Percentiles rank a stretch among this genome's conserved stretches.
phyloP scores from a whole-genome alignment of 176 grass and related monocot species.

The Oryza longistaminata region DNA sequence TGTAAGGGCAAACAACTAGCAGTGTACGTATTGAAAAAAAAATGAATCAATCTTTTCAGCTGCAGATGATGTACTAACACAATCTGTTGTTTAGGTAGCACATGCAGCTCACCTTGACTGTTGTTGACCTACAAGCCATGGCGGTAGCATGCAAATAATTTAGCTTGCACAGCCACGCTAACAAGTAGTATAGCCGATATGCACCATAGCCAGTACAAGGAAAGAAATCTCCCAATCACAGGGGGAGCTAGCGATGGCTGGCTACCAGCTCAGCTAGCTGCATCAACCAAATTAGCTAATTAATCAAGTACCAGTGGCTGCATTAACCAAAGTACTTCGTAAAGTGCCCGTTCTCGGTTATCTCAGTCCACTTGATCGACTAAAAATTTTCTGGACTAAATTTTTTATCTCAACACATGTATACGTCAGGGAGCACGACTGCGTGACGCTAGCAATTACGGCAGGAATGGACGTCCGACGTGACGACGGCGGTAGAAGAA shows the following conservation, averaged over 20 bases:
- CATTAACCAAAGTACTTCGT: neutral
- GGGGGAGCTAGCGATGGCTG: neutral
- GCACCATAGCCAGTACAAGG: too few species aligned
- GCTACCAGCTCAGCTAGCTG: neutral
- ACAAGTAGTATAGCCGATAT: neutral
- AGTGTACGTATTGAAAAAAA: neutral
- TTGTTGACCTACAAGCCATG: neutral
- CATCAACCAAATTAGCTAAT: neutral
- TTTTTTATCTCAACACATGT: neutral
- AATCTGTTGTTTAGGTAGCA: neutral
- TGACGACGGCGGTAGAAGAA: neutral
- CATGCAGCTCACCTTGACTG: neutral
- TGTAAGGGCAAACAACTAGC: neutral
- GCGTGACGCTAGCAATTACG: conserved; percentile 15
- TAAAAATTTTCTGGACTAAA: too few species aligned
- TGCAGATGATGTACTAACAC: neutral
- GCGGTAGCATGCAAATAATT: neutral
- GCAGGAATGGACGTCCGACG: neutral
- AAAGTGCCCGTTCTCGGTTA: neutral
- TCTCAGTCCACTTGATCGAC: neutral
- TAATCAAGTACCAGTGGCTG: neutral
- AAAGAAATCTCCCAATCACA: too few species aligned
- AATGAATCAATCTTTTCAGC: neutral
- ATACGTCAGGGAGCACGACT: conserved; percentile 15
- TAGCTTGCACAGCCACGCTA: neutral